phyloP scores from a whole-genome alignment of 2,329 filamentous ascomycete species.

The Talaromyces sp. region DNA sequence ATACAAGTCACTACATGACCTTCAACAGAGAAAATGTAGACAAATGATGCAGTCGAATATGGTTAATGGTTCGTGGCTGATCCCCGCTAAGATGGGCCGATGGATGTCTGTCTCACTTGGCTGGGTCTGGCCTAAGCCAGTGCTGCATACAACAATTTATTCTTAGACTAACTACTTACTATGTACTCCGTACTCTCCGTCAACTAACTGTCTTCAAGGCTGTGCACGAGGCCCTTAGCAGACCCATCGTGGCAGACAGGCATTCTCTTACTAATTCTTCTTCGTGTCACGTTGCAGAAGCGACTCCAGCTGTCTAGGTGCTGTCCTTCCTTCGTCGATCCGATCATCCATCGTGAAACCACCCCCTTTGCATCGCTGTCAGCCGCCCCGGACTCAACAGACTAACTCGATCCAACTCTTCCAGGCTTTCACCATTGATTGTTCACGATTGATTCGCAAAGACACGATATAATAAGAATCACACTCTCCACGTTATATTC shows the following conservation, averaged over 20 bases:
- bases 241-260: neutral
- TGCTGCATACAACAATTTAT: neutral
- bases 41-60: neutral
- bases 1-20: no score
- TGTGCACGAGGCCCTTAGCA: neutral
- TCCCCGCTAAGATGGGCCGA: conserved; percentile 1
- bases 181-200: no score
- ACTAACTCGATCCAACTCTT: neutral
- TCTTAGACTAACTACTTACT: neutral
- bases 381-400: neutral
- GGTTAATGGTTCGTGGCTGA: conserved; percentile 4
- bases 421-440: neutral
- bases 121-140: neutral
- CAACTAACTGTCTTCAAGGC: neutral
- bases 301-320: neutral
- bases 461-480: neutral
- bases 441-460: neutral
- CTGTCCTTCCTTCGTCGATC: neutral
- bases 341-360: conserved; percentile 2
- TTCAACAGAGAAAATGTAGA: neutral
- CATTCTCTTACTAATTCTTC: neutral
- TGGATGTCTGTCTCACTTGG: conserved; percentile 5
- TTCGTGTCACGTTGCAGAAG: neutral
- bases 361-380: conserved; percentile 1
- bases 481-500: neutral